A percentile compares a stretch with the other conserved stretches of the same genome.
phyloP scores from a whole-genome alignment of 1,139 yeast genomes.

The Zygosaccharomyces sapae region DNA sequence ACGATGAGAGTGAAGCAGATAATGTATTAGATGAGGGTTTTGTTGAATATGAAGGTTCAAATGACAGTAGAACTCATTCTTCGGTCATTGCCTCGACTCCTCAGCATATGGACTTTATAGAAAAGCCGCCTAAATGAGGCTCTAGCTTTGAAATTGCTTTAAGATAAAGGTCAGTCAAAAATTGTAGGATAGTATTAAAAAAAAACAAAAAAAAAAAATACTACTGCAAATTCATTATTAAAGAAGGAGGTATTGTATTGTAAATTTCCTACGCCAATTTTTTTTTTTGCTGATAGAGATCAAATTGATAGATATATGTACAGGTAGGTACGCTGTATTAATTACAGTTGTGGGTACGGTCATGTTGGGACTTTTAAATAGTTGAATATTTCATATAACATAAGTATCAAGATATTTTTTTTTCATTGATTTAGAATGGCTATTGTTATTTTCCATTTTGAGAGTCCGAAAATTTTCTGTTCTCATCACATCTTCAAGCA shows the following conservation, averaged over 20 bases:
- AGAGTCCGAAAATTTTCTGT: constrained; percentile 11
- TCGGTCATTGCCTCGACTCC: not conserved
- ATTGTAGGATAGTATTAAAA: no score
- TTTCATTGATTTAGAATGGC: constrained; percentile 6
- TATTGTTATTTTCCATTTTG: not conserved
- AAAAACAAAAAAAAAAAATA: no score
- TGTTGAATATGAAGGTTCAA: constrained; percentile 7
- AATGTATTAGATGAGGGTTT: not conserved
- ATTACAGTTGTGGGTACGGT: no score
- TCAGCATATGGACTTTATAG: not conserved
- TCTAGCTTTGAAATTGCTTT: not conserved
- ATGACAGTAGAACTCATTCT: constrained; percentile 5
- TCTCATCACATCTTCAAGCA: constrained; percentile 11
- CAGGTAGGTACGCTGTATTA: no score
- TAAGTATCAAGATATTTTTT: not conserved
- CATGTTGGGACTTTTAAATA: not conserved
- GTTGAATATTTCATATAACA: not conserved
- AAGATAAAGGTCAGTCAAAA: no score
- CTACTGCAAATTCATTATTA: no score
- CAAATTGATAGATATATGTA: no score
- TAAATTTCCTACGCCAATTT: no score
- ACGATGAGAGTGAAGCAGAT: constrained; percentile 6
- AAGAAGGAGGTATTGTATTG: no score
- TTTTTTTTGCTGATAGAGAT: no score
- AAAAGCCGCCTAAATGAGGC: not conserved